A percentile compares a stretch with the other conserved stretches of the same genome.
Conservation (phyloP, 1,284 basidiomycete genomes). For the Somion occarium region DNA sequence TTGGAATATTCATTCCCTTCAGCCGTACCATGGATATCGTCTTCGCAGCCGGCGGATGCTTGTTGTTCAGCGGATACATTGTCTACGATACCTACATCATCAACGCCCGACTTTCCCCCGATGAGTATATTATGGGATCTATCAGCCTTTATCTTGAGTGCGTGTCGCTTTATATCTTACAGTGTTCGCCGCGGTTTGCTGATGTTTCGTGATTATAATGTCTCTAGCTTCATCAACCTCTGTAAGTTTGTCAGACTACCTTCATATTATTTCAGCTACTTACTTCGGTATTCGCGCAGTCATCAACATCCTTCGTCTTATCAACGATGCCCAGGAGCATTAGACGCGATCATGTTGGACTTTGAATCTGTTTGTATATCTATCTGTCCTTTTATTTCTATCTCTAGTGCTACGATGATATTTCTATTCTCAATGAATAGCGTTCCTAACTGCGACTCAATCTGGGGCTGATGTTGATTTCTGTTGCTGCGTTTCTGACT, state of each 20-base stretch:
- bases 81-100: constrained; percentile 87
- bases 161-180: constrained; percentile 24
- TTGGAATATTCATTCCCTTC: constrained; percentile 81
- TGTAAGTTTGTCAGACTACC: constrained; percentile 19
- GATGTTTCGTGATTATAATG: neutral
- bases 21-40: constrained; percentile 70
- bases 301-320: constrained; percentile 29
- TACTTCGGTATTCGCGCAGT: constrained; percentile 14
- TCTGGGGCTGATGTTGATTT: too few species aligned
- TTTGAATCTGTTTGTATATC: too few species aligned
- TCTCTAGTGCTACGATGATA: too few species aligned
- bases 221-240: constrained; percentile 28
- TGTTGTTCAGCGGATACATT: constrained; percentile 82
- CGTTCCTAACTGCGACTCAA: too few species aligned
- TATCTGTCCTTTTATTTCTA: too few species aligned
- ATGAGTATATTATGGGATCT: constrained; percentile 84
- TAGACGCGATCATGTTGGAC: constrained; percentile 4
- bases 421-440: too few species aligned
- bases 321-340: constrained; percentile 23
- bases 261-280: neutral
- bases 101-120: constrained; percentile 75
- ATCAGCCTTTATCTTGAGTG: constrained; percentile 87
- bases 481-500: too few species aligned
- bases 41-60: constrained; percentile 72
- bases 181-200: constrained; percentile 26